Conservation (phyloP, 805 yeast species). For the Yarrowia sp. region DNA sequence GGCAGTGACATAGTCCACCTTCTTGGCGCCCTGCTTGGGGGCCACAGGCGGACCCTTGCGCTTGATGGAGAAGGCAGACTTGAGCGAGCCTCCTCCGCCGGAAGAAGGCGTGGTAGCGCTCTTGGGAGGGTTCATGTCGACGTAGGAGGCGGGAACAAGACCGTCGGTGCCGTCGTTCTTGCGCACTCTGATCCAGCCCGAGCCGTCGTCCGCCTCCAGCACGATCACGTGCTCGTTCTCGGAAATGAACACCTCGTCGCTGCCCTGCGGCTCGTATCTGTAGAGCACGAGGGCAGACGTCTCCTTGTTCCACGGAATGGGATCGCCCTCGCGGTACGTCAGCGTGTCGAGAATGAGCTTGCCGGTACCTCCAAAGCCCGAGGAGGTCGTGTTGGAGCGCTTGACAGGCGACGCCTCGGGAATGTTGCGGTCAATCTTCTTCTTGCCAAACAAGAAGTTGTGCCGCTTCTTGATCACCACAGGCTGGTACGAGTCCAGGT, state of each 20-base stretch:
- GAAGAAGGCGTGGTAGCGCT: constrained; percentile 25
- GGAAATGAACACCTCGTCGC: constrained; percentile 65
- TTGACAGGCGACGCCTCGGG: neutral
- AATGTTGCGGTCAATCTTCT: constrained; percentile 22
- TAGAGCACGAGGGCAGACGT: constrained; percentile 42
- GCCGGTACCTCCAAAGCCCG: neutral
- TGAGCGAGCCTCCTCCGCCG: constrained; percentile 32
- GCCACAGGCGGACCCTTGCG: constrained; percentile 76
- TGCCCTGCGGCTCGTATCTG: constrained; percentile 63
- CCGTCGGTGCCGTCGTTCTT: constrained; percentile 55
- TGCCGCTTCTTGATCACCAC: constrained; percentile 51
- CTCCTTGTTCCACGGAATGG: constrained; percentile 2
- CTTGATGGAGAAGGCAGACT: constrained; percentile 31
- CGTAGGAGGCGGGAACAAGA: constrained; percentile 79
- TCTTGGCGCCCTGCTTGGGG: constrained; percentile 70
- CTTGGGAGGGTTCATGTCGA: constrained; percentile 47
- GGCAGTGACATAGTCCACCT: constrained; percentile 56
- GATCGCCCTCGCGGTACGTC: neutral
- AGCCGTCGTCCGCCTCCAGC: constrained; percentile 72
- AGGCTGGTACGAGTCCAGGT: constrained; percentile 38
- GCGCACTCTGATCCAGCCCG: constrained; percentile 86
- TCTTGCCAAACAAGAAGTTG: constrained; percentile 49
- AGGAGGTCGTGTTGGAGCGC: neutral
- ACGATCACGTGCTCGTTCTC: constrained; percentile 63
- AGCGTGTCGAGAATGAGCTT: constrained; percentile 27